Evolutionary conservation across 2,329 filamentous ascomycete genomes (phyloP), one percentile per base, ranked within the genome.

Genomic region (Aphanocladium album): DNA sequence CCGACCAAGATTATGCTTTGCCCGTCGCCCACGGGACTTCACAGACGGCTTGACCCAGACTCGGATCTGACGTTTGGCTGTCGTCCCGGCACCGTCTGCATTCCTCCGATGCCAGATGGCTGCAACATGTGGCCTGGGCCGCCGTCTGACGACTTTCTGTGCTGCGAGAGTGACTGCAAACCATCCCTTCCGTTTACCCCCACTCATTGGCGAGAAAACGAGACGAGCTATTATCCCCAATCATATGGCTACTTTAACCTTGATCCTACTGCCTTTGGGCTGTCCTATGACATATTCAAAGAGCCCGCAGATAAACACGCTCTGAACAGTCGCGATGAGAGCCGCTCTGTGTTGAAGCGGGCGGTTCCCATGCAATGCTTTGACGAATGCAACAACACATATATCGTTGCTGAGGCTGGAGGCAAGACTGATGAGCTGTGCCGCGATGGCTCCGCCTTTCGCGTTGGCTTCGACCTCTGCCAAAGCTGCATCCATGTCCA

Each of bases 271-370:
- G 78, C 78, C 0, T 90, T 90, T 61, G 87, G 86, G 5, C 74
- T 90, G 17, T 81, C 78, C 54, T 87, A 83, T 62, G 81, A 81
- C 46, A 85, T 89, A 19, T 89, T 88, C 62, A 76, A 78, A 21
- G 72, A 19, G n/a, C 27, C 41, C 30, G 30, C 5, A 30, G 30
- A 30, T 30, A 9, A 30, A 9, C 30, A 30, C 9, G 30, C 5
- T 9, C 30, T 30, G 9, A 5, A 30, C 30, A 9, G 30, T 9
- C 30, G 30, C 30, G 30, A 30, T 30, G 30, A 30, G 30, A 30
- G 9, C 9, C 5, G 30, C 30, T 30, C 9, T 30, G 30, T 30
- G 30, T 30, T 9, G 5, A 30, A 30, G 30, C 30, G 30, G 30
- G 30, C 30, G 5, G 30, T 30, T 30, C 83, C 84, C 0, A 57